A percentile compares a stretch with the other conserved stretches of the same genome.
Conservation (phyloP, 768 basidiomycete species). For the Phylloporus arenicola region DNA sequence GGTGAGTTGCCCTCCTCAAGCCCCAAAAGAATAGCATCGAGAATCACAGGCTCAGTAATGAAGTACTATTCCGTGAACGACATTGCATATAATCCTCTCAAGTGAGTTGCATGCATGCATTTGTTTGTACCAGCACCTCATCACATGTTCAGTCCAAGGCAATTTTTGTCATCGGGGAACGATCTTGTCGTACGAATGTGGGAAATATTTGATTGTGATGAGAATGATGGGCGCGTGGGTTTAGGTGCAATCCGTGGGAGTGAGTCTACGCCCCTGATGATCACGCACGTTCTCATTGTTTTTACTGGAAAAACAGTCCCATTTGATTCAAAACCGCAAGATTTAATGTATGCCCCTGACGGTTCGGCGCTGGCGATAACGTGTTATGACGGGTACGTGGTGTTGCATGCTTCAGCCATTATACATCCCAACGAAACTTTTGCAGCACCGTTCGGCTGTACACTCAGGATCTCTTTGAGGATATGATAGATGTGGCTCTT, state of each 20-base stretch:
- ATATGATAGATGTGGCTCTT: slow-evolving; percentile 8
- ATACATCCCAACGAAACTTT: background rate
- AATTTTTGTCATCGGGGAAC: slow-evolving; percentile 45
- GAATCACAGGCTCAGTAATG: slow-evolving; percentile 12
- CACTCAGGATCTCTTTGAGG: slow-evolving; percentile 21
- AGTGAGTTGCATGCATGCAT: slow-evolving; percentile 28
- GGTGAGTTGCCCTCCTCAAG: slow-evolving; percentile 8
- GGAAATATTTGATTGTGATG: slow-evolving; percentile 28
- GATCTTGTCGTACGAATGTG: slow-evolving; percentile 43
- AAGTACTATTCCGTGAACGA: slow-evolving; percentile 56
- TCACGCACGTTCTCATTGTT: background rate
- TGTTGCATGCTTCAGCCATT: background rate
- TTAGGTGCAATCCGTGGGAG: slow-evolving; percentile 11
- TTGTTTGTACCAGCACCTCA: background rate
- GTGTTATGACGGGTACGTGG: slow-evolving; percentile 26
- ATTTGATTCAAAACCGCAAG: slow-evolving; percentile 34
- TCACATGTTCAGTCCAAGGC: slow-evolving; percentile 28
- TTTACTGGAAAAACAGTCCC: slow-evolving; percentile 11
- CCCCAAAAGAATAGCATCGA: background rate
- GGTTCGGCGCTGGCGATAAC: slow-evolving; percentile 35
- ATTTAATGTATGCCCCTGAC: slow-evolving; percentile 42
- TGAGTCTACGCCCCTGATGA: slow-evolving; percentile 7
- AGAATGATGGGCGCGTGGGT: slow-evolving; percentile 9
- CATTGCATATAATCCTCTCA: slow-evolving; percentile 47
- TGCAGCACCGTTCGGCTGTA: slow-evolving; percentile 21